A percentile compares a stretch with the other conserved stretches of the same genome.
These are phyloP conservation scores for Beauveria sp. DNA, from an alignment of 2,329 filamentous ascomycete species.

Conservation along the genomic window DNA sequence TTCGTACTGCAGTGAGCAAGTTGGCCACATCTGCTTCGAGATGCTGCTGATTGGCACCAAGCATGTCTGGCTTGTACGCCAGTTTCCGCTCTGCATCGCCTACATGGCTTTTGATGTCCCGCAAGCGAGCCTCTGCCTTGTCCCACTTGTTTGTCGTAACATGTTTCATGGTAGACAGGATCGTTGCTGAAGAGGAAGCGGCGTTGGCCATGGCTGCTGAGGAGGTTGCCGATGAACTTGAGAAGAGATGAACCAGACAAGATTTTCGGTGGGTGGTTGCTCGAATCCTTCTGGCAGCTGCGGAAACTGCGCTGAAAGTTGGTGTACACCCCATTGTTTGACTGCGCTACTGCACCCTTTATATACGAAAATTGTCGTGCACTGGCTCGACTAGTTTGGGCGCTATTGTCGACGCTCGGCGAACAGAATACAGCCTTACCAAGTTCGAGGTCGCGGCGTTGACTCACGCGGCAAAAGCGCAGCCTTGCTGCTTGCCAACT, in stretches of 20 bases:
- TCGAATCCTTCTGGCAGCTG: background rate
- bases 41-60: background rate
- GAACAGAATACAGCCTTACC: background rate
- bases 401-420: background rate
- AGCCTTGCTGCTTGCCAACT: background rate
- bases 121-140: conserved; percentile 5
- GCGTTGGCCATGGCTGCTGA: conserved; percentile 8
- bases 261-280: background rate
- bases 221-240: too few relatives aligned
- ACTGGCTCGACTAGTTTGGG: background rate
- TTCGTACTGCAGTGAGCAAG: background rate
- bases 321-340: background rate
- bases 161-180: conserved; percentile 10
- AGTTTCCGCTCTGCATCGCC: background rate
- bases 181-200: conserved; percentile 4
- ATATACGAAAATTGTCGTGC: background rate
- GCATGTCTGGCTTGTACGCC: background rate
- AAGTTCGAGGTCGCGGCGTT: background rate
- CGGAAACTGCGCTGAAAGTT: background rate
- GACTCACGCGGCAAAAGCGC: background rate
- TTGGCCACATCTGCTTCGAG: conserved; percentile 7
- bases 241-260: too few relatives aligned
- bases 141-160: conserved; percentile 8
- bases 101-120: background rate
- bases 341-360: background rate